Base-by-base conservation (phyloP, 768 basidiomycete species). In the Daedaleopsis sinensis region DNA sequence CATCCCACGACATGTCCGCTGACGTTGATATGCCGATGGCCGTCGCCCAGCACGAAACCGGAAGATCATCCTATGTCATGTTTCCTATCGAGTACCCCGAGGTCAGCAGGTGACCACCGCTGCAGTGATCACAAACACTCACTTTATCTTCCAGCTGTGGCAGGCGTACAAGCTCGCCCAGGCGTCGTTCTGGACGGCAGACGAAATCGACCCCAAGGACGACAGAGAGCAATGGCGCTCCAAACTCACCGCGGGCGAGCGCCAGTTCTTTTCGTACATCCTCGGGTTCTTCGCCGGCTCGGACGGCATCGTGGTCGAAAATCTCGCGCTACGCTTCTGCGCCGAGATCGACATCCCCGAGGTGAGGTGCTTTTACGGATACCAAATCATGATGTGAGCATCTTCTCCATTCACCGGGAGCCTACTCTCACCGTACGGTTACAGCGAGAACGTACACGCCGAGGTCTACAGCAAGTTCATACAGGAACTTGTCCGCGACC, bases 381-480 rank as follows among this genome's bases (percentile, higher is more conserved):
- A 82, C 76, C 82, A 83, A 68, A 81, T 82, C 72, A 82, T 82
- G 81, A 82, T 82, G 80, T 56, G 32, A 27, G 44, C 24, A n/a
- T n/a, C n/a, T n/a, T n/a, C n/a, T n/a, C n/a, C n/a, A n/a, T n/a
- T n/a, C n/a, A n/a, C n/a, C n/a, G n/a, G n/a, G n/a, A n/a, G n/a
- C n/a, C n/a, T n/a, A n/a, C n/a, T n/a, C n/a, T n/a, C n/a, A n/a
- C n/a, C n/a, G n/a, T n/a, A n/a, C n/a, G n/a, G 8, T 38, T 37
- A 9, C 4, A 56, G 39, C 37, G 81, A 83, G 66, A 82, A 83
- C 72, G 79, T 83, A 63, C 82, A 83, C 73, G 80, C 81, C 24
- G 82, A 82, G 69, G 81, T 80, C 49, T 83, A 83, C 75, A 82
- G 82, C 0, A 77, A 83, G 59, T 77, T 84, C 62, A 81, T 84